These are phyloP conservation scores for Metschnikowia kofuensis DNA, from an alignment of 805 yeast genomes.

Conservation along the genomic window DNA sequence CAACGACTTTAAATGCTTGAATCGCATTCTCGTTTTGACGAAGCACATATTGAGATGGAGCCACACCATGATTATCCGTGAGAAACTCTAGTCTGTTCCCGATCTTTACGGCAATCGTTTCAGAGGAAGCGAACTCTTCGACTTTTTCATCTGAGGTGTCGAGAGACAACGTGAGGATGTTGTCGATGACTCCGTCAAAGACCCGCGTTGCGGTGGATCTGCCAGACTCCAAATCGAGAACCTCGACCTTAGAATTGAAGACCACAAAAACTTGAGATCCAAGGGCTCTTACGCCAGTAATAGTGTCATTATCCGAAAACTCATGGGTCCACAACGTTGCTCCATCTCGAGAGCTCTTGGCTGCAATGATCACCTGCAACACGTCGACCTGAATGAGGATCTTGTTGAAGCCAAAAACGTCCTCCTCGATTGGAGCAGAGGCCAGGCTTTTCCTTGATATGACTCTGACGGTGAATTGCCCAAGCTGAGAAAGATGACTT, in stretches of 20 bases:
- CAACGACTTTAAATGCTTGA: conserved; percentile 22
- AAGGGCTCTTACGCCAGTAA: conserved; percentile 4
- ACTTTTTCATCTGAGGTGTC: not conserved
- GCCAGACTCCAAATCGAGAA: conserved; percentile 17
- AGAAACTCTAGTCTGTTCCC: conserved; percentile 6
- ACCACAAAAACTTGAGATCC: conserved; percentile 12
- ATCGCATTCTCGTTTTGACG: conserved; percentile 15
- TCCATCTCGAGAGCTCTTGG: conserved; percentile 14
- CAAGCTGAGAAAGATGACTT: conserved; percentile 36
- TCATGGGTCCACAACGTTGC: conserved; percentile 7
- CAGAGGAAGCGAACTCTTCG: not conserved
- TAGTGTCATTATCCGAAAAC: not conserved
- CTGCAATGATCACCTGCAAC: conserved; percentile 7
- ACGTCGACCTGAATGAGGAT: conserved; percentile 28
- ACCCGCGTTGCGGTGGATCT: not conserved
- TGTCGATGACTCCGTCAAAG: conserved; percentile 4
- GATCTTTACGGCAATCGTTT: conserved; percentile 11
- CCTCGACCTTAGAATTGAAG: conserved; percentile 9
- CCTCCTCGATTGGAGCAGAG: conserved; percentile 15
- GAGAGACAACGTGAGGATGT: not conserved
- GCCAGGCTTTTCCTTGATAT: not conserved
- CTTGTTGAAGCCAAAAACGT: conserved; percentile 33
- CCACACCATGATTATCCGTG: not conserved
- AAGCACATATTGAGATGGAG: conserved; percentile 16
- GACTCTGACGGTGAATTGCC: conserved; percentile 19